Evolutionary conservation across 129 eudicot genomes (phyloP).

Genomic region (Pulicaria dysenterica): DNA sequence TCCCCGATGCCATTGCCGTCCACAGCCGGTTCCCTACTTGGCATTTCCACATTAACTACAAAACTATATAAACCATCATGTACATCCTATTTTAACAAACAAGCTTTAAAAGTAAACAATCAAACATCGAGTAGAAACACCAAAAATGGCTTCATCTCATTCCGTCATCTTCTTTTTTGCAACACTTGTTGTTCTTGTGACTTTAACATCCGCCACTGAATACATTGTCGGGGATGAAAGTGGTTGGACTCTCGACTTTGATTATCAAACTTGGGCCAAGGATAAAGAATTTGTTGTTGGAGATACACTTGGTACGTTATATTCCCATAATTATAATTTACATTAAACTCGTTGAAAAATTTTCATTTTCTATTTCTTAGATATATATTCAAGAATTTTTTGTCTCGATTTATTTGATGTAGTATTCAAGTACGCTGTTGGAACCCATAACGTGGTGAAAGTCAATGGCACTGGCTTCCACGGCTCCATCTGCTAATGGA

Average conservation of each 20-base stretch:
- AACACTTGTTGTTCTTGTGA: conserved; percentile 26
- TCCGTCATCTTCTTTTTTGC: conserved; percentile 1
- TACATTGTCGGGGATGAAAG: conserved; percentile 37
- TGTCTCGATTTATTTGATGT: not conserved
- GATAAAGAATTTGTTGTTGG: conserved; percentile 44
- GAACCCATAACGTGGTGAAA: conserved; percentile 42
- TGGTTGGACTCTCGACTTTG: conserved; percentile 40
- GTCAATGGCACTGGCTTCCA: conserved; percentile 42
- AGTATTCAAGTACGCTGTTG: conserved; percentile 41
- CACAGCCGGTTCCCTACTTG: conserved; percentile 19
- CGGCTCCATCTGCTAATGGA: conserved; percentile 2
- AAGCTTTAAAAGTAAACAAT: not conserved
- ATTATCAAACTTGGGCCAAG: conserved; percentile 45
- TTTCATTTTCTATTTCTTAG: not conserved
- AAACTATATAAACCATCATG: conserved; percentile 18
- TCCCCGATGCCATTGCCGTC: conserved; percentile 11
- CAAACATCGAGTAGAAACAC: not conserved
- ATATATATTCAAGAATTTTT: not conserved
- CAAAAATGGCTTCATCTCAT: conserved; percentile 15
- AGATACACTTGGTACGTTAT: conserved; percentile 35
- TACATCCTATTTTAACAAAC: not conserved
- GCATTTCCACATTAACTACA: conserved; percentile 19
- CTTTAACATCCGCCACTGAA: conserved; percentile 36
- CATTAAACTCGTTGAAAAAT: not conserved
- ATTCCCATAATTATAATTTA: not conserved